phyloP scores from a whole-genome alignment of 1,139 yeast genomes.

The Nakaseomyces delphensis region DNA sequence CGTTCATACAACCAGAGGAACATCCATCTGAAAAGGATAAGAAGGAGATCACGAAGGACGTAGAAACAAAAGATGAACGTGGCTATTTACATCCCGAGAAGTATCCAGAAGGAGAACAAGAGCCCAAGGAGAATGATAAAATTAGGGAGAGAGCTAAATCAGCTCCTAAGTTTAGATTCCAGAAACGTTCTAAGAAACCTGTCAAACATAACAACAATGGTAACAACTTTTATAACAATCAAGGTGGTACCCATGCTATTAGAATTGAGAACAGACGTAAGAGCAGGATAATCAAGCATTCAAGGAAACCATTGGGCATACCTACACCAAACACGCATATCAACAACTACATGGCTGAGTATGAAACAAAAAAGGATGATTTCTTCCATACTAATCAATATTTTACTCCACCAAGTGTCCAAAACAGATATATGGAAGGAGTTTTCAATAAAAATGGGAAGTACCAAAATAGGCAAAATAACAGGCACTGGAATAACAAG shows the following conservation, averaged over 20 bases:
- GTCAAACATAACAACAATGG: constrained; percentile 13
- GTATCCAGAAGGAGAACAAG: background rate
- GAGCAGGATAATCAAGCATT: constrained; percentile 39
- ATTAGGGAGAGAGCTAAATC: constrained; percentile 22
- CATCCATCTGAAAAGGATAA: background rate
- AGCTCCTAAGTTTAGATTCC: constrained; percentile 23
- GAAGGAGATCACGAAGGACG: background rate
- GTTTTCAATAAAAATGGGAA: constrained; percentile 38
- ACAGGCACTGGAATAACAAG: constrained; percentile 16
- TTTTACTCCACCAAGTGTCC: constrained; percentile 69
- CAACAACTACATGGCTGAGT: constrained; percentile 33
- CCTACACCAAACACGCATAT: constrained; percentile 43
- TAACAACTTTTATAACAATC: constrained; percentile 11
- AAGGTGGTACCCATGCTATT: constrained; percentile 15
- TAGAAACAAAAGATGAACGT: background rate
- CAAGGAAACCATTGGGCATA: constrained; percentile 56
- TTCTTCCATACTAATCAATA: constrained; percentile 57
- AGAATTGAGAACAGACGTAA: constrained; percentile 27
- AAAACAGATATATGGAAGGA: constrained; percentile 63
- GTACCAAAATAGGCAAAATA: constrained; percentile 5
- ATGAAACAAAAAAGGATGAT: constrained; percentile 23
- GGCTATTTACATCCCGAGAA: background rate
- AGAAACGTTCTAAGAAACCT: constrained; percentile 15
- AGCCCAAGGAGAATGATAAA: constrained; percentile 2
- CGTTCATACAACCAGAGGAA: constrained; percentile 1